These are phyloP conservation scores for Macrocybe gigantea DNA, from an alignment of 768 basidiomycete species.

Conservation along the genomic window DNA sequence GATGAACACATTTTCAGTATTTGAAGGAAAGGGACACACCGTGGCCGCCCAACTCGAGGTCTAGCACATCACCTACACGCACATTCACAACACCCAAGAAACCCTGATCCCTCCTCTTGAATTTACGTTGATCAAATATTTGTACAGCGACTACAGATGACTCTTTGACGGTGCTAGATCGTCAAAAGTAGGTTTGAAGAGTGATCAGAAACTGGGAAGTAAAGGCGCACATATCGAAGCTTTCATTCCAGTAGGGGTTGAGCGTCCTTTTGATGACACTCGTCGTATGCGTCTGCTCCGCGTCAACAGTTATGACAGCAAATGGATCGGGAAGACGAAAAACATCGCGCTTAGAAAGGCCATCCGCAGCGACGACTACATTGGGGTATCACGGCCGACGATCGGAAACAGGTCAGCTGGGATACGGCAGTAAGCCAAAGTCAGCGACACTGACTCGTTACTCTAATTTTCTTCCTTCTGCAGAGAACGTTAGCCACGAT, in stretches of 20 bases:
- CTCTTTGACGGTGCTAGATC: slow-evolving; percentile 82
- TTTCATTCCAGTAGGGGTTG: slow-evolving; percentile 97
- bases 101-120: slow-evolving; percentile 96
- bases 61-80: slow-evolving; percentile 83
- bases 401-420: neutral
- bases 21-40: slow-evolving; percentile 46
- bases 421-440: neutral
- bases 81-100: slow-evolving; percentile 98
- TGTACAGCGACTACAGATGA: slow-evolving; percentile 97
- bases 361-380: slow-evolving; percentile 92
- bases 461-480: slow-evolving; percentile 70
- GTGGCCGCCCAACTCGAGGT: slow-evolving; percentile 88
- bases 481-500: neutral
- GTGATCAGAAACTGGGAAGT: neutral
- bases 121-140: slow-evolving; percentile 99
- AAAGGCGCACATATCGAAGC: slow-evolving; percentile 84
- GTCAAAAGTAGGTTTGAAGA: neutral
- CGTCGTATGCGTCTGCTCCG: slow-evolving; percentile 95
- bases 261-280: slow-evolving; percentile 95
- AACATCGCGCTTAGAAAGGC: slow-evolving; percentile 89
- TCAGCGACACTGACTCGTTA: slow-evolving; percentile 50
- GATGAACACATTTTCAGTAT: slow-evolving; percentile 6
- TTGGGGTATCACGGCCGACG: slow-evolving; percentile 1
- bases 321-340: slow-evolving; percentile 97
- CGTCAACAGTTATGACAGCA: slow-evolving; percentile 97